These are phyloP conservation scores for Penicillium psychrofluorescens DNA, from an alignment of 495 filamentous ascomycete genomes.

Conservation along the genomic window DNA sequence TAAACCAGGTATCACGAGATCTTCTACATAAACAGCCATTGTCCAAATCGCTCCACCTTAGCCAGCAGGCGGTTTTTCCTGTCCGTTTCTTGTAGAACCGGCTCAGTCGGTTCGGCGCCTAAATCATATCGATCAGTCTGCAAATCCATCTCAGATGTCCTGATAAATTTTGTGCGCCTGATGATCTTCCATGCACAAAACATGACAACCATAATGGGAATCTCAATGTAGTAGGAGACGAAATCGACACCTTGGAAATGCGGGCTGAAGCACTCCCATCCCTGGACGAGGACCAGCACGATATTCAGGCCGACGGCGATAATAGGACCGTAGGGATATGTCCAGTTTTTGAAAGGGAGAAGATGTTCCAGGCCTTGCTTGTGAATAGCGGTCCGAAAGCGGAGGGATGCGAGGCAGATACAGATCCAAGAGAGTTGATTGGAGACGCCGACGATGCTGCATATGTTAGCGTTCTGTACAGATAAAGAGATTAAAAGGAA, in stretches of 20 bases:
- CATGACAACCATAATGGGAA: constrained; percentile 45
- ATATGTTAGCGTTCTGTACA: constrained; percentile 6
- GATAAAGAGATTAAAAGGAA: neutral
- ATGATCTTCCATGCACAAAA: constrained; percentile 43
- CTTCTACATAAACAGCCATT: constrained; percentile 26
- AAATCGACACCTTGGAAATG: constrained; percentile 44
- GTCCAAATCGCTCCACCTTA: constrained; percentile 19
- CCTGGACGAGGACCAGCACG: constrained; percentile 53
- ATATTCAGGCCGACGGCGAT: constrained; percentile 43
- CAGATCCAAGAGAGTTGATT: constrained; percentile 57
- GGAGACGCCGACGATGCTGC: constrained; percentile 51
- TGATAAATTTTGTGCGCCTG: constrained; percentile 36
- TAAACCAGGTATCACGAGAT: neutral
- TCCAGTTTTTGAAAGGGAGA: constrained; percentile 56
- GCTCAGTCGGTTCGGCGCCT: neutral
- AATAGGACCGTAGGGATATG: constrained; percentile 50
- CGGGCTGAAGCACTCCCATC: constrained; percentile 51
- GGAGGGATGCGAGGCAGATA: constrained; percentile 51
- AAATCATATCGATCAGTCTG: constrained; percentile 44
- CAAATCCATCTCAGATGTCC: constrained; percentile 39
- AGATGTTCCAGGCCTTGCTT: constrained; percentile 48
- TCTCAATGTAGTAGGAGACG: constrained; percentile 44
- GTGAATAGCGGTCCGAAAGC: constrained; percentile 49
- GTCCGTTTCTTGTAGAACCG: neutral
- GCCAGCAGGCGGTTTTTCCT: constrained; percentile 11